Evolutionary conservation across 1,284 basidiomycete genomes (phyloP), one percentile per base, ranked within the genome.

Genomic region (Rhizopogon parksii): DNA sequence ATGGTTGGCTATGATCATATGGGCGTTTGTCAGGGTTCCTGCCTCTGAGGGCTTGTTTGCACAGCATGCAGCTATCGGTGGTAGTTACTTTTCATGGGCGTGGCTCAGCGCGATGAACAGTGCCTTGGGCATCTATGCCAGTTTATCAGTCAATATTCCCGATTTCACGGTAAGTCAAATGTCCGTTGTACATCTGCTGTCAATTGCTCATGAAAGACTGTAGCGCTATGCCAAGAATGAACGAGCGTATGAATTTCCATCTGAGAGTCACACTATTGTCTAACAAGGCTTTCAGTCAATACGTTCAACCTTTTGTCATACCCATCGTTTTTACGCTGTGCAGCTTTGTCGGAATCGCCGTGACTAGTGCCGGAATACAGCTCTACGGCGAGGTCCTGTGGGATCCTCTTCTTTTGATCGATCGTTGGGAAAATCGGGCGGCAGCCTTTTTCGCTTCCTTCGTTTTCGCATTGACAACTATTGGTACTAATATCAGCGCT

Each of bases 391-490:
- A 75, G 48, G 68, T 75, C 21, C 71, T 76, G 40, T 78, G 75
- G 75, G 66, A 78, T 57, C 71, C 78, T 17, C 60, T 76, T 38
- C 59, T 63, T 49, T 70, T 79, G 25, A 72, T 81, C 58, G 72
- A 78, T 59, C 70, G 71, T 43, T 82, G 79, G 78, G 75, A 80
- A 56, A 83, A 80, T 58, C 78, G 84, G 37, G 76, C 82, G 0
- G 84, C 81, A 5, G 77, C 80, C 49, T 87, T 87, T 72, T 83
- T 87, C 61, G 75, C 74, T 1, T 71, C 78, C 0, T 72, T 82
- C 56, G 68, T 74, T 4, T 85, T 82, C 64, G 70, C 71, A 6
- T 64, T 86, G 15, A 73, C 79, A 2, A 83, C 79, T n/a, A 70
- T 85, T 50, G 78, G 75, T 39, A 78, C 79, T 43, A 85, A 85